Evolutionary conservation across 441 rosid species (phyloP), one percentile per base, ranked within the genome.

Genomic region (Oxalis stricta): DNA sequence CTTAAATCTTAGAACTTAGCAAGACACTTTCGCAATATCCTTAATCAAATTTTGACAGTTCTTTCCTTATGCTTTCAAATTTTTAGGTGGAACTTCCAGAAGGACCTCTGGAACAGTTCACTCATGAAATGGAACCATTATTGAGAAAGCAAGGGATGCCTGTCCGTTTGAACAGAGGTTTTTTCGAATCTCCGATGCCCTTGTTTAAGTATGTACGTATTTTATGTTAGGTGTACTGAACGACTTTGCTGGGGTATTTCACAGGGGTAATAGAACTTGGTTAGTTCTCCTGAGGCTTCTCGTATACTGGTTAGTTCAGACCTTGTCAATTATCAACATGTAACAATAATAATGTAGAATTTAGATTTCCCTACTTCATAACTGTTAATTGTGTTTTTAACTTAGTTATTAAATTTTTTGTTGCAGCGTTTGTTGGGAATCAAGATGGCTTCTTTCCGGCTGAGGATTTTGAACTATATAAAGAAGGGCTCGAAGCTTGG

Each of bases 101-200:
- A 63, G 99, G 95, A 30, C 94, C 89, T 60, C 57, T 92, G 52
- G 81, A 79, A 40, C 97, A 87, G 59, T 87, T 92, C 65, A 71
- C 95, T 5, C 97, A 84, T 76, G 99, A 92, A 56, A 87, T 92
- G 99, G 99, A 92, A 67, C 99, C 99, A 3, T 68, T 79, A 44
- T 53, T 87, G 50, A 82, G 97, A 43, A 87, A 84, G 59, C 99
- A 82, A 68, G 95, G 92, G 32, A 56, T 92, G 87, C 99, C 97
- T 53, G 97, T 92, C 53, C 73, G 97, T 44, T 68, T 92, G 64
- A 92, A 84, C 74, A 77, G 68, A 74, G 95, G 99, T 91, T 32
- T 19, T n/a, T n/a, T n/a, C n/a, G 22, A 24, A 4, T n/a, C 51
- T 41, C 6, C 20, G 33, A 32, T 44, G 16, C 37, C 13, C n/a